phyloP scores from a whole-genome alignment of 805 yeast species.

The Lipomyces starkeyi region DNA sequence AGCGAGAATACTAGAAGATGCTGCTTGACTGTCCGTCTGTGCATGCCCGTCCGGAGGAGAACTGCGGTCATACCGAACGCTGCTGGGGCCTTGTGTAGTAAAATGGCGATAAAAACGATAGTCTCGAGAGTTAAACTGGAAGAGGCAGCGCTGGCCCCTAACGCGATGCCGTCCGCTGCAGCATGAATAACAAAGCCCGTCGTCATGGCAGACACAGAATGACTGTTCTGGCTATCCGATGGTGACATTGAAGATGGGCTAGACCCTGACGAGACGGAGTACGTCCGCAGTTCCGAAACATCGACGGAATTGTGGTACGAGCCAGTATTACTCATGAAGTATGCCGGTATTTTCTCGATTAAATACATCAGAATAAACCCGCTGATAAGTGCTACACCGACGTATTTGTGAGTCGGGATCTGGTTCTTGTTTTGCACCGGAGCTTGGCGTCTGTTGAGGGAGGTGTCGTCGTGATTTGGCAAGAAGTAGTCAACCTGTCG shows the following conservation, averaged over 20 bases:
- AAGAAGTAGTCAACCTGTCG: not conserved
- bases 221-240: not conserved
- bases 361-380: slow-evolving; percentile 64
- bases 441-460: not conserved
- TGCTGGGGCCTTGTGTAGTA: slow-evolving; percentile 77
- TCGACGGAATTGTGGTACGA: slow-evolving; percentile 40
- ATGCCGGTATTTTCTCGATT: slow-evolving; percentile 52
- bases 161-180: slow-evolving; percentile 72
- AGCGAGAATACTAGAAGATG: slow-evolving; percentile 62
- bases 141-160: slow-evolving; percentile 63
- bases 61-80: slow-evolving; percentile 69
- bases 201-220: slow-evolving; percentile 51
- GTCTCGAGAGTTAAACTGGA: slow-evolving; percentile 49
- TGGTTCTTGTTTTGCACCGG: not conserved
- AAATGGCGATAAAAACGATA: slow-evolving; percentile 63
- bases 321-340: slow-evolving; percentile 18
- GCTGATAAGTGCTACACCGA: slow-evolving; percentile 57
- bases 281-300: slow-evolving; percentile 42
- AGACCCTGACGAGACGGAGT: slow-evolving; percentile 20
- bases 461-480: not conserved
- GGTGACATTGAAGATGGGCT: slow-evolving; percentile 11
- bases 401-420: slow-evolving; percentile 26
- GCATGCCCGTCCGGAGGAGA: slow-evolving; percentile 51
- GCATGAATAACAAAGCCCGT: slow-evolving; percentile 71
- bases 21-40: slow-evolving; percentile 47